Base-by-base conservation (phyloP, 495 filamentous ascomycete genomes). In the Aspergillus haitiensis region DNA sequence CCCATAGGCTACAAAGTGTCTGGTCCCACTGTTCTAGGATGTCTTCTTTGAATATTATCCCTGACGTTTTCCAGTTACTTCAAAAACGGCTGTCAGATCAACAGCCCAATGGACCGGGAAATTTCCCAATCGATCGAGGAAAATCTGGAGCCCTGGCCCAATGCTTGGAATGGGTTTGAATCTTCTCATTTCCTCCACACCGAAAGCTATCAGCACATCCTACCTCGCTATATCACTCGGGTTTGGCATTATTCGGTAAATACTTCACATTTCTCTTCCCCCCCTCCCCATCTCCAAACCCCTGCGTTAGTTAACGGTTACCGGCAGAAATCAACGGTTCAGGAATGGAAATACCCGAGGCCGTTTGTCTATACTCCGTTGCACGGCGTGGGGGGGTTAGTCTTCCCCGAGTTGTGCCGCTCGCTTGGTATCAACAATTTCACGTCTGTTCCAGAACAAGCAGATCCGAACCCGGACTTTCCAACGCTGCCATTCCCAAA, bases 401-500 rank as follows among this genome's bases (percentile, higher is more conserved):
- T 87, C 68, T 72, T 77, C 50, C 69, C 72, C 21, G 71, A 67
- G 3, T 57, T 83, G 18, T 68, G 80, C 35, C 64, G 67, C 32
- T 70, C 72, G n/a, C 64, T 86, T 45, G 81, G 77, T 1, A 71
- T 84, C 32, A 64, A 60, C 13, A 66, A 76, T 37, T 73, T 72
- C 31, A 79, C 76, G 53, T 58, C 76, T 36, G 82, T 85, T 16
- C 59, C 66, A 48, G 75, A 78, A 35, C 83, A 86, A 66, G 77
- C 78, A 32, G 55, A 80, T 42, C 86, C 88, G 7, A 76, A 91
- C 67, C 85, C 88, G 0, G 80, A 88, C 40, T 91, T 91, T 52
- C 85, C 87, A 2, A 89, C 87, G 0, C 84, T 89, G 16, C 75
- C 75, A 27, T 90, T 88, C 64, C 88, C 88, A 3, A 91, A 91